Conservation (phyloP, 2,329 filamentous ascomycete genomes). For the Pseudofabraea citricarpa region DNA sequence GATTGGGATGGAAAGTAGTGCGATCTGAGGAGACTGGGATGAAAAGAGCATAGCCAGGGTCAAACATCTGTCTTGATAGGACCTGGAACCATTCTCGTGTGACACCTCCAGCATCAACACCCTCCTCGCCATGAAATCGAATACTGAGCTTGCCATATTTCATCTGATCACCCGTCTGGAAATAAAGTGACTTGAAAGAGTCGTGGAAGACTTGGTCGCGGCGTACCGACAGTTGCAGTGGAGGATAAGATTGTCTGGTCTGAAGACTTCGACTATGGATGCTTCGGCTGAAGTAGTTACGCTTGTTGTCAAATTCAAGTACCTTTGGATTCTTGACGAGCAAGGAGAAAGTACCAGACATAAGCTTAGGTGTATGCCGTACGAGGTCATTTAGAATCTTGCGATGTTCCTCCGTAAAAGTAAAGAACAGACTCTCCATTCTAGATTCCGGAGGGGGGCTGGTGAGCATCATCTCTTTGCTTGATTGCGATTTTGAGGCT, state of each 20-base stretch:
- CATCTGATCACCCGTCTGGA: constrained; percentile 94
- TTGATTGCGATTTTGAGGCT: constrained; percentile 29
- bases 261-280: constrained; percentile 73
- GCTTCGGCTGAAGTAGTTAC: constrained; percentile 95
- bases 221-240: constrained; percentile 81
- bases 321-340: constrained; percentile 99
- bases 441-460: constrained; percentile 75
- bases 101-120: constrained; percentile 94
- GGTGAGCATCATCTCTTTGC: constrained; percentile 66
- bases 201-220: constrained; percentile 96
- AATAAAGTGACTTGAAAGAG: constrained; percentile 97
- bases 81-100: constrained; percentile 99
- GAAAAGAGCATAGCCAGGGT: constrained; percentile 94
- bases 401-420: constrained; percentile 94
- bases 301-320: constrained; percentile 98
- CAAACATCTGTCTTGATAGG: constrained; percentile 96
- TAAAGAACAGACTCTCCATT: constrained; percentile 92
- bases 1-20: constrained; percentile 98
- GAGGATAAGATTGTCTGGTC: constrained; percentile 63
- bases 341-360: constrained; percentile 96
- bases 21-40: constrained; percentile 94
- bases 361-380: constrained; percentile 92
- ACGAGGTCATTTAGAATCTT: constrained; percentile 98
- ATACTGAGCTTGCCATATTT: constrained; percentile 99
- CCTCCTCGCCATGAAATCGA: constrained; percentile 94